Conservation (phyloP, 352 stramenopile species). For the Pythium dissimile region DNA sequence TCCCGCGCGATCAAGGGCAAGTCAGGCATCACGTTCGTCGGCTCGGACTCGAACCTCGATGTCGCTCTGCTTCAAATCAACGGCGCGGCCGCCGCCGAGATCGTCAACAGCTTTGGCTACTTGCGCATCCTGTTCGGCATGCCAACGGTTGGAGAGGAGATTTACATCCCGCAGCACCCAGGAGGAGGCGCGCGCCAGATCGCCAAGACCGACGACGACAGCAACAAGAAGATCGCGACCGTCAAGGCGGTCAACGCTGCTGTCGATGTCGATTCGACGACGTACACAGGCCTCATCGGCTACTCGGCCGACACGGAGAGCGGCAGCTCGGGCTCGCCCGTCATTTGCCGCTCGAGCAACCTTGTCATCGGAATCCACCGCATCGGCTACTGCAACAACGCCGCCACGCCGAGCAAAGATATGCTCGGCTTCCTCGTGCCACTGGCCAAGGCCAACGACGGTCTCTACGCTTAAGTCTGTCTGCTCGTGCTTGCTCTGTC, state of each 20-base stretch:
- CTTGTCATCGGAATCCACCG: conserved; percentile 34
- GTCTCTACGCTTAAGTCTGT: conserved; percentile 11
- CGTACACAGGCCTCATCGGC: conserved; percentile 21
- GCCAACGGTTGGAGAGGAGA: conserved; percentile 40
- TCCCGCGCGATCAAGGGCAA: conserved; percentile 35
- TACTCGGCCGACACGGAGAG: conserved; percentile 38
- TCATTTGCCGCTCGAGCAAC: conserved; percentile 23
- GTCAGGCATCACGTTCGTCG: conserved; percentile 50
- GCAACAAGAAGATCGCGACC: conserved; percentile 25
- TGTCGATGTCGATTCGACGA: conserved; percentile 27
- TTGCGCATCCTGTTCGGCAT: conserved; percentile 52
- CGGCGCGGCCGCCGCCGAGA: conserved; percentile 24
- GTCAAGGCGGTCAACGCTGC: conserved; percentile 34
- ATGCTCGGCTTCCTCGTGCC: conserved; percentile 23
- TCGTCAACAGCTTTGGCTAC: conserved; percentile 53
- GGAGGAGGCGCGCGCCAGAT: conserved; percentile 59
- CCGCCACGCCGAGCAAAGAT: conserved; percentile 24
- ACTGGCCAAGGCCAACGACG: conserved; percentile 20
- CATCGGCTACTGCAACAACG: conserved; percentile 42
- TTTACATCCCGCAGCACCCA: conserved; percentile 76
- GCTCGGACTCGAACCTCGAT: conserved; percentile 46
- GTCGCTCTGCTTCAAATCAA: conserved; percentile 55
- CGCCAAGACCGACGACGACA: conserved; percentile 47
- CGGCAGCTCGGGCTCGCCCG: conserved; percentile 33
- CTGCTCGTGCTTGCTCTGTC: background rate